These are phyloP conservation scores for Acidiella bohemica DNA, from an alignment of 495 filamentous ascomycete genomes.

Conservation along the genomic window DNA sequence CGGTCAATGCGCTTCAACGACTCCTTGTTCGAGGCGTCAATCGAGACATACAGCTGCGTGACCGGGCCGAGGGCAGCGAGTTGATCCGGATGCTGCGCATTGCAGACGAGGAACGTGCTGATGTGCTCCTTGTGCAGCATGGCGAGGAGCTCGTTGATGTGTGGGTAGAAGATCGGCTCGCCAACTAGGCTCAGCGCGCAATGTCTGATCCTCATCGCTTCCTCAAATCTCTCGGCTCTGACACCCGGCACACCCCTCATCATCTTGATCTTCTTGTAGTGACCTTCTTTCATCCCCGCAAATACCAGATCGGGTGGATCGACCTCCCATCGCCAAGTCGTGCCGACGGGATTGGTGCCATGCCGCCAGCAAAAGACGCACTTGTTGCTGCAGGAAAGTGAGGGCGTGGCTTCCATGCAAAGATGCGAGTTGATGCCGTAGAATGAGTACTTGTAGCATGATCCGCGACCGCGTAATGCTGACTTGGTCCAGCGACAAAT, in stretches of 20 bases:
- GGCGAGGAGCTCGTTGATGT: slow-evolving; percentile 79
- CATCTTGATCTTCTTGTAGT: slow-evolving; percentile 97
- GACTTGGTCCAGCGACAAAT: slow-evolving; percentile 98
- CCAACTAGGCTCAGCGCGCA: slow-evolving; percentile 85
- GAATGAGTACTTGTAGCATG: slow-evolving; percentile 94
- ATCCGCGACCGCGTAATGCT: slow-evolving; percentile 84
- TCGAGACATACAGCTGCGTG: slow-evolving; percentile 89
- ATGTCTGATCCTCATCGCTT: slow-evolving; percentile 85
- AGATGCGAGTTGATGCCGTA: slow-evolving; percentile 92
- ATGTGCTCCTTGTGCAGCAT: slow-evolving; percentile 76
- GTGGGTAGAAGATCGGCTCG: slow-evolving; percentile 94
- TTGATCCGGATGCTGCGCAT: slow-evolving; percentile 93
- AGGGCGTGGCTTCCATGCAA: slow-evolving; percentile 96
- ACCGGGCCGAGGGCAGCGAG: slow-evolving; percentile 67
- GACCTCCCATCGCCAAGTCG: slow-evolving; percentile 90
- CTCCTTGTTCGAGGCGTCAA: slow-evolving; percentile 87
- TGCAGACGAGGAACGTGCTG: slow-evolving; percentile 90
- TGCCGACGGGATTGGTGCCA: slow-evolving; percentile 92
- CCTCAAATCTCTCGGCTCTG: slow-evolving; percentile 76
- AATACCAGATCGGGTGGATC: slow-evolving; percentile 84
- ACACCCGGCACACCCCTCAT: slow-evolving; percentile 86
- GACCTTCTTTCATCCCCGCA: slow-evolving; percentile 71
- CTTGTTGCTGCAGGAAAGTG: slow-evolving; percentile 91
- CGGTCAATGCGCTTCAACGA: slow-evolving; percentile 75
- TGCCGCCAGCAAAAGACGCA: slow-evolving; percentile 99